A percentile compares a stretch with the other conserved stretches of the same genome.
phyloP scores from a whole-genome alignment of 2,329 filamentous ascomycete species.

The Biscogniauxia marginata region DNA sequence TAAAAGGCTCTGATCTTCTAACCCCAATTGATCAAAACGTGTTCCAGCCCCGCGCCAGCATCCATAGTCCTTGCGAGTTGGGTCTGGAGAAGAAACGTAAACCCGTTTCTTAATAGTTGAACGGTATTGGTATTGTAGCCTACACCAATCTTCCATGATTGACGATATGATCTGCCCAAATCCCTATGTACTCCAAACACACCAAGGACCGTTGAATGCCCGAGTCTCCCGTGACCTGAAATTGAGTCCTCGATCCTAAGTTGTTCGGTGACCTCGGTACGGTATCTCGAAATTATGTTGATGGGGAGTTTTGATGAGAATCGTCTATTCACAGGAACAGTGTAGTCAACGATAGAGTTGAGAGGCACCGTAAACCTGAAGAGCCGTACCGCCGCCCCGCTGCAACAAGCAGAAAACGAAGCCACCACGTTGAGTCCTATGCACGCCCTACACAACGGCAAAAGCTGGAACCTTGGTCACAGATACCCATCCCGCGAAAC shows the following conservation, averaged over 20 bases:
- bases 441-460: background rate
- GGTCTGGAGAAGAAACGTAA: no score
- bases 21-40: background rate
- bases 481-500: conserved; percentile 5
- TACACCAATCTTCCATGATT: background rate
- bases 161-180: background rate
- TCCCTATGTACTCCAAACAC: background rate
- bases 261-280: background rate
- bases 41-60: background rate
- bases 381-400: background rate
- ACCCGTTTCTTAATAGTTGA: background rate
- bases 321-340: background rate
- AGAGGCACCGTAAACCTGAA: background rate
- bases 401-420: background rate
- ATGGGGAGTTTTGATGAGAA: background rate
- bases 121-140: background rate
- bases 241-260: background rate
- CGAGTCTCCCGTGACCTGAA: background rate
- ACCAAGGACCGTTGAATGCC: background rate
- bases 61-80: no score
- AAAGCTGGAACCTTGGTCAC: background rate
- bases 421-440: background rate
- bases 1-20: background rate
- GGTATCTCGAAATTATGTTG: background rate
- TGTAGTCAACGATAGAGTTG: background rate